Conservation (phyloP, 768 basidiomycete genomes). For the Pulveroboletus sp. region DNA sequence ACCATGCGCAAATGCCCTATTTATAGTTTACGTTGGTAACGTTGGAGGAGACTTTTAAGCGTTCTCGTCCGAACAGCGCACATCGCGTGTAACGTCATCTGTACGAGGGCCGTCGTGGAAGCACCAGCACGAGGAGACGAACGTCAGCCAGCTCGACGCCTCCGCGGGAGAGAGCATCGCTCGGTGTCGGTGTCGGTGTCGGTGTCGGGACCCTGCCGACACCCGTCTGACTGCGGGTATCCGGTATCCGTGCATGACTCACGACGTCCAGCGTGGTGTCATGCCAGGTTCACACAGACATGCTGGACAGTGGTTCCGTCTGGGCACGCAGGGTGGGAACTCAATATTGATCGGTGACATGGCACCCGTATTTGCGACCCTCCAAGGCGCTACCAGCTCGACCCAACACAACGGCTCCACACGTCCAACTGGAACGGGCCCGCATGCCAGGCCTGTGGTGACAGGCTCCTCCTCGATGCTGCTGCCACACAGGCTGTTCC, state of each 20-base stretch:
- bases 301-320: neutral
- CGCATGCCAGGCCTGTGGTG: neutral
- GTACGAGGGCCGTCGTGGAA: neutral
- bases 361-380: neutral
- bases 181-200: too few species aligned
- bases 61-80: neutral
- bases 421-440: neutral
- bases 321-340: neutral
- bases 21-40: conserved; percentile 9
- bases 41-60: conserved; percentile 16
- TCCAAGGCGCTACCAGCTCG: neutral
- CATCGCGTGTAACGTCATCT: conserved; percentile 2
- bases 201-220: too few species aligned
- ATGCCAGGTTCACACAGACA: neutral
- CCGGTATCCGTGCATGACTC: too few species aligned
- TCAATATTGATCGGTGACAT: neutral
- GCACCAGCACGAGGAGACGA: neutral
- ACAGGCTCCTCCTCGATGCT: too few species aligned
- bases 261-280: neutral
- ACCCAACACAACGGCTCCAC: too few species aligned
- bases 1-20: neutral
- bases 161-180: too few species aligned
- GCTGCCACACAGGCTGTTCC: too few species aligned
- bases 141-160: neutral
- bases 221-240: too few species aligned